phyloP scores from a whole-genome alignment of 495 filamentous ascomycete species.

The Penicillium dipodomyicola region DNA sequence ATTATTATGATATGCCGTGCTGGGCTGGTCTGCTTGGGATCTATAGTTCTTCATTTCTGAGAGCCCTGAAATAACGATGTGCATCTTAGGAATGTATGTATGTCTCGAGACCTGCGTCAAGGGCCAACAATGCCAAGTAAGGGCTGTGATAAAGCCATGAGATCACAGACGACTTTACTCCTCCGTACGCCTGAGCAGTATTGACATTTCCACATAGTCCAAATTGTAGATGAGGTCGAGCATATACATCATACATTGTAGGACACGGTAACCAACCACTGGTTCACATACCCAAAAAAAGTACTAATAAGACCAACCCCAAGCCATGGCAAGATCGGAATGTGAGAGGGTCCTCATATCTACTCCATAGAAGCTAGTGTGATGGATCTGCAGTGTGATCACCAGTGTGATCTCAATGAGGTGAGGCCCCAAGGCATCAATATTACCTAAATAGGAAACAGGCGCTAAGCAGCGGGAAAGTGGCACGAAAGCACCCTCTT shows the following conservation, averaged over 20 bases:
- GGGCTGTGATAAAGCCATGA: constrained; percentile 5
- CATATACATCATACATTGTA: neutral
- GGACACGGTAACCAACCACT: neutral
- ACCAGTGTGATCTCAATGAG: neutral
- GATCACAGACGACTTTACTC: neutral
- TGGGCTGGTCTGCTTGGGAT: neutral
- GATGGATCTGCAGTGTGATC: neutral
- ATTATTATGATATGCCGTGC: no score
- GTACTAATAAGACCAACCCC: neutral
- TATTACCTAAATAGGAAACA: neutral
- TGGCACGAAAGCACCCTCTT: neutral
- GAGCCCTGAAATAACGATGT: neutral
- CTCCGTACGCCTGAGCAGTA: neutral
- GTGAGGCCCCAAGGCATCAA: constrained; percentile 3
- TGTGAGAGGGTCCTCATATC: neutral
- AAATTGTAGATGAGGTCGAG: neutral
- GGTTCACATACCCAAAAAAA: neutral
- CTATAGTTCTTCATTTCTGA: neutral
- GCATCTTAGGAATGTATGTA: constrained; percentile 1
- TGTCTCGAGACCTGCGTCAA: constrained; percentile 10
- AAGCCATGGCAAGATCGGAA: neutral
- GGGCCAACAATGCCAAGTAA: constrained; percentile 15
- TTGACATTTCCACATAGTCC: constrained; percentile 1
- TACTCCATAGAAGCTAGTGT: neutral
- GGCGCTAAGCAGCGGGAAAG: constrained; percentile 1